Conservation (phyloP, 805 yeast genomes). For the Metschnikowia kofuensis region DNA sequence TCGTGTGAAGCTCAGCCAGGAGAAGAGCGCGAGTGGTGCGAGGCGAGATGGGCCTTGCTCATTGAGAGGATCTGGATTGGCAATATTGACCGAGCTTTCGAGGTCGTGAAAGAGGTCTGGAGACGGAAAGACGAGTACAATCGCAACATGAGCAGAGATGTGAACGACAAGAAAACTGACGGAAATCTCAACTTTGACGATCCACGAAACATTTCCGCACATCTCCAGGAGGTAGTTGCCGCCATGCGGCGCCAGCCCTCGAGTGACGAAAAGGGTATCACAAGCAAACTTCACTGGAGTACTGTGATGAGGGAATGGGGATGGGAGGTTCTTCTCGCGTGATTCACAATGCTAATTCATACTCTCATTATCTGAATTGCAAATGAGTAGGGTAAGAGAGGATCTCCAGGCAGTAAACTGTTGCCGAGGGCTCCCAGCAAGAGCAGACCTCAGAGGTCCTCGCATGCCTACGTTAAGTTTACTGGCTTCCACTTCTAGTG, state of each 20-base stretch:
- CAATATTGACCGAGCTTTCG: slow-evolving; percentile 61
- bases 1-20: slow-evolving; percentile 62
- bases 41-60: slow-evolving; percentile 53
- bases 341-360: too few species aligned
- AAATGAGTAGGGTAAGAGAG: too few species aligned
- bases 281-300: slow-evolving; percentile 62
- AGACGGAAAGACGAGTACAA: slow-evolving; percentile 49
- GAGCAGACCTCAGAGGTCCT: too few species aligned
- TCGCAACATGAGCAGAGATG: slow-evolving; percentile 22
- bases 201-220: slow-evolving; percentile 22
- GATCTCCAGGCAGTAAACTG: too few species aligned
- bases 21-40: slow-evolving; percentile 63
- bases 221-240: slow-evolving; percentile 40
- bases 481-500: too few species aligned
- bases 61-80: slow-evolving; percentile 60
- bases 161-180: slow-evolving; percentile 9
- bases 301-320: slow-evolving; percentile 73
- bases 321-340: slow-evolving; percentile 61
- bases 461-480: too few species aligned
- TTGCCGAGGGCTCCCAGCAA: too few species aligned
- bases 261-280: slow-evolving; percentile 39
- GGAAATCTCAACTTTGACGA: slow-evolving; percentile 15
- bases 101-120: slow-evolving; percentile 74
- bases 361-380: too few species aligned
- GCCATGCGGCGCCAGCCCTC: slow-evolving; percentile 31